A percentile compares a stretch with the other conserved stretches of the same genome.
These are phyloP conservation scores for Bolboschoenoplectus hybrid DNA, from an alignment of 202 grass and related monocot species.

Conservation along the genomic window DNA sequence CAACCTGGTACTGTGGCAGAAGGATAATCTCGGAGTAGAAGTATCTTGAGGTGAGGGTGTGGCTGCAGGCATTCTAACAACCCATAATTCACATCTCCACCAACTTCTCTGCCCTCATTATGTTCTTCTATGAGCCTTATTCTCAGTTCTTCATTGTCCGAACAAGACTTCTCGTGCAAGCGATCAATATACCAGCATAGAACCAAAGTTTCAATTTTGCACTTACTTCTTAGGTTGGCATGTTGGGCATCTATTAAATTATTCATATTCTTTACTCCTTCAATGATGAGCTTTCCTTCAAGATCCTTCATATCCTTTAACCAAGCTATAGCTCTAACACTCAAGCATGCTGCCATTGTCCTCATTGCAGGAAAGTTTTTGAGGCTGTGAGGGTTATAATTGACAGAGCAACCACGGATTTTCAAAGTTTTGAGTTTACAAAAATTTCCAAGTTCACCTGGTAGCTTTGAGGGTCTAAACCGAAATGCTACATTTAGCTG, in stretches of 20 bases:
- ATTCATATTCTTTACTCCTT: not conserved
- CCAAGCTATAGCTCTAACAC: slow-evolving; percentile 3
- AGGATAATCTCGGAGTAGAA: not conserved
- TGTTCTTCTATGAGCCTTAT: not conserved
- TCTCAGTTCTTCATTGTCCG: not conserved
- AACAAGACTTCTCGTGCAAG: not conserved
- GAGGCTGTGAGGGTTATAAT: not conserved
- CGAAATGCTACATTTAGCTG: not conserved
- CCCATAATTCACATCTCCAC: not conserved
- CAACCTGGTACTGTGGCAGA: slow-evolving; percentile 5
- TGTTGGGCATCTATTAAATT: slow-evolving; percentile 15
- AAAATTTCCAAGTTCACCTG: not conserved
- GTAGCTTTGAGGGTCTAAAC: not conserved
- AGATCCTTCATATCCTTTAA: slow-evolving; percentile 30
- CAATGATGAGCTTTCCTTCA: not conserved
- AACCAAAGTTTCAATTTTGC: not conserved
- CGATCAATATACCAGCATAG: slow-evolving; percentile 4
- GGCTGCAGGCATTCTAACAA: slow-evolving; percentile 32
- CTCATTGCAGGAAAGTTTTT: not conserved
- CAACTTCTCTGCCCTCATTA: not conserved
- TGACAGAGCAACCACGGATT: not conserved
- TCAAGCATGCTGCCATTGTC: not conserved
- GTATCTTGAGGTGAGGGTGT: slow-evolving; percentile 29
- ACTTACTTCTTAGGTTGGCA: slow-evolving; percentile 13
- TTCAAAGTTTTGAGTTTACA: not conserved